Evolutionary conservation across 148 eudicot genomes (phyloP).

Genomic region (Cornus controversa): DNA sequence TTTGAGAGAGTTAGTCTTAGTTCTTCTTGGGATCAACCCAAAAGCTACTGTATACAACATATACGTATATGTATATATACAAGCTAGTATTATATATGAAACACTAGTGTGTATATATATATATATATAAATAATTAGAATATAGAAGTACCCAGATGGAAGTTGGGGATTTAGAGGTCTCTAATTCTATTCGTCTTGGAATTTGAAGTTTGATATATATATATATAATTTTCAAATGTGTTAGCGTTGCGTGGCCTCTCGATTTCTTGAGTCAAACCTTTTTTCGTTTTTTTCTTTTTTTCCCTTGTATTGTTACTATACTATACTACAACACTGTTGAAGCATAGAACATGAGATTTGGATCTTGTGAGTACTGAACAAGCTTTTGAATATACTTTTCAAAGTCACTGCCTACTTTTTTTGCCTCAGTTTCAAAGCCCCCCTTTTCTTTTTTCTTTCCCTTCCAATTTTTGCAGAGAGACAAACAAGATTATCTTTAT

Average conservation of each 20-base stretch:
- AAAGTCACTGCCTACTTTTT: background rate
- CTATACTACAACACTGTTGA: too few species aligned
- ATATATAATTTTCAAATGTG: background rate
- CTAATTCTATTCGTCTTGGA: conserved; percentile 14
- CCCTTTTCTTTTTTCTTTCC: too few species aligned
- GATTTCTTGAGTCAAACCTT: too few species aligned
- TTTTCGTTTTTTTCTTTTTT: too few species aligned
- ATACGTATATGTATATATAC: background rate
- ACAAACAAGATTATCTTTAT: background rate
- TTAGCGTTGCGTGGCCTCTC: background rate
- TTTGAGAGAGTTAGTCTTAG: conserved; percentile 13
- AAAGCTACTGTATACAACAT: background rate
- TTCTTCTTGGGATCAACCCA: conserved; percentile 13
- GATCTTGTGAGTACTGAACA: background rate
- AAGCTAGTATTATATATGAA: too few species aligned
- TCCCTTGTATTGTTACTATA: too few species aligned
- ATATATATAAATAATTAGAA: background rate
- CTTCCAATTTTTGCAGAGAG: background rate
- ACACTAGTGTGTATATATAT: too few species aligned
- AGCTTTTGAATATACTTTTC: background rate
- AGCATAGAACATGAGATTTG: background rate
- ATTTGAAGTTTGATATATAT: background rate
- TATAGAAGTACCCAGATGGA: background rate
- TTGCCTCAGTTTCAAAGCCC: background rate
- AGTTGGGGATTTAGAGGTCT: background rate